A percentile compares a stretch with the other conserved stretches of the same genome.
Conservation (phyloP, 2,329 filamentous ascomycete genomes). For the Didymella arachidicola region DNA sequence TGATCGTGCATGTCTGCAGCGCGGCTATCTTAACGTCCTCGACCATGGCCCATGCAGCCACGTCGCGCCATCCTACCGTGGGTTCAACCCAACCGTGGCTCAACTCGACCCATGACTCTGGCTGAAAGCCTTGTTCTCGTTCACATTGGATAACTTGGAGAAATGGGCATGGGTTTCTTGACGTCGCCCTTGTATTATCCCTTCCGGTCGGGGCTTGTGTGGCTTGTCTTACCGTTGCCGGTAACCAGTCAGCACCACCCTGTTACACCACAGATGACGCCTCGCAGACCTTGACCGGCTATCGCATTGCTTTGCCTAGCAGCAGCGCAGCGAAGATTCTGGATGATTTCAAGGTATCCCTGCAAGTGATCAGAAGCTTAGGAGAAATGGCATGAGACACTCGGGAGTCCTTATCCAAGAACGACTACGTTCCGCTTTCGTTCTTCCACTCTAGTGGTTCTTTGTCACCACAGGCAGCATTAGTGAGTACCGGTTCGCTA, state of each 20-base stretch:
- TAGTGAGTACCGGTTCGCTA: conserved; percentile 8
- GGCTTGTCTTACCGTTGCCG: conserved; percentile 9
- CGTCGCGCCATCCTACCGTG: conserved; percentile 14
- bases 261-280: conserved; percentile 9
- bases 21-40: conserved; percentile 21
- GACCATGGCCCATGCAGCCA: conserved; percentile 20
- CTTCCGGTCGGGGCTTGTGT: conserved; percentile 8
- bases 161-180: not conserved
- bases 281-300: conserved; percentile 5
- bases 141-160: not conserved
- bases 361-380: conserved; percentile 18
- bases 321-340: not conserved
- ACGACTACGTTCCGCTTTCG: conserved; percentile 8
- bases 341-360: not conserved
- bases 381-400: conserved; percentile 7
- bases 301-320: conserved; percentile 2
- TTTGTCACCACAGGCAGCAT: conserved; percentile 9
- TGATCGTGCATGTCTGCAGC: conserved; percentile 17
- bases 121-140: conserved; percentile 2
- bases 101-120: conserved; percentile 11
- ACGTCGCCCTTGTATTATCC: conserved; percentile 7
- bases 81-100: conserved; percentile 5
- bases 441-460: conserved; percentile 10
- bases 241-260: conserved; percentile 10
- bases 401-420: not conserved